A percentile compares a stretch with the other conserved stretches of the same genome.
Conservation (phyloP, 805 yeast species). For the Candida ortonii region DNA sequence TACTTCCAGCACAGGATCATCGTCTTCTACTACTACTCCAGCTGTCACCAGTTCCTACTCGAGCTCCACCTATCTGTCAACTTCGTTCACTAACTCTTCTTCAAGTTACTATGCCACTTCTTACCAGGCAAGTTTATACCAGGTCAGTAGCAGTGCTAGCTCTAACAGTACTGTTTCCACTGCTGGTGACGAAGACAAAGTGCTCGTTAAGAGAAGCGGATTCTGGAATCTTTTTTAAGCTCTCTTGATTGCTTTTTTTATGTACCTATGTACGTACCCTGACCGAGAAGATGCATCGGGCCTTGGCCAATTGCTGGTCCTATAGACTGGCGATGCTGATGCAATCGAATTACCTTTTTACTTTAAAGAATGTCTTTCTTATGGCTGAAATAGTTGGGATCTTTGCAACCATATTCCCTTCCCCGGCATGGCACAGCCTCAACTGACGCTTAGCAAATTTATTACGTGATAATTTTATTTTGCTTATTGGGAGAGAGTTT, state of each 20-base stretch:
- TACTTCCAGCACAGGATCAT: constrained; percentile 5
- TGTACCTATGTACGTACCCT: not conserved
- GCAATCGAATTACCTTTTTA: no score
- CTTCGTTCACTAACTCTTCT: constrained; percentile 5
- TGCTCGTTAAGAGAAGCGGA: constrained; percentile 16
- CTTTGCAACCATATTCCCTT: no score
- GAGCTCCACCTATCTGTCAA: constrained; percentile 7
- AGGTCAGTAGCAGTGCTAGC: constrained; percentile 8
- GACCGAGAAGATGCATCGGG: not conserved
- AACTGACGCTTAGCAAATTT: no score
- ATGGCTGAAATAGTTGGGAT: no score
- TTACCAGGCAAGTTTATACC: constrained; percentile 14
- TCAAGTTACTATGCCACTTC: constrained; percentile 8
- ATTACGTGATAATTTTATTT: constrained; percentile 3
- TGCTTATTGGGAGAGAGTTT: no score
- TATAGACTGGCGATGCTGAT: no score
- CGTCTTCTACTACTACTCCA: constrained; percentile 7
- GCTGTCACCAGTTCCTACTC: constrained; percentile 7
- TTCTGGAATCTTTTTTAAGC: constrained; percentile 20
- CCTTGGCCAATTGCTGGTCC: no score
- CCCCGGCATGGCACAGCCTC: no score
- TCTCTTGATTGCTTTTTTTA: not conserved
- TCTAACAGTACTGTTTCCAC: constrained; percentile 13
- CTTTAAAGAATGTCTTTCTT: no score
- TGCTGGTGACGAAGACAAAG: constrained; percentile 14